Evolutionary conservation across 2,329 filamentous ascomycete genomes (phyloP), one percentile per base, ranked within the genome.

Genomic region (Penicillium sp.): DNA sequence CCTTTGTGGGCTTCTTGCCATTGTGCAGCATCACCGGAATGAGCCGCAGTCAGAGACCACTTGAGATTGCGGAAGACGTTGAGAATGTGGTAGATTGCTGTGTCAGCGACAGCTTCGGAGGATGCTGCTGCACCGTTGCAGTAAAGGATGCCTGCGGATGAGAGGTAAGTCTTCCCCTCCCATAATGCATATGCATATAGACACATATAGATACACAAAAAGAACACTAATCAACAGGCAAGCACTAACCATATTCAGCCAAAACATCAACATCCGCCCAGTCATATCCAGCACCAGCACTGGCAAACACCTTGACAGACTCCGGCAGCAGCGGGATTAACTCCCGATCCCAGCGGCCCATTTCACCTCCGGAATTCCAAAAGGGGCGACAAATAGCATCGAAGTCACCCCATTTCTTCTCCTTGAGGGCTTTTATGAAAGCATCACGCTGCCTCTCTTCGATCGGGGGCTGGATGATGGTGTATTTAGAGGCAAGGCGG

Each of bases 251-350:
- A n/a, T 47, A 18, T 23, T 53, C 45, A 21, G 57, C 79, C 52
- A 84, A 71, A 0, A 71, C 67, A 38, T 78, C 71, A 0, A 81
- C 83, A 61, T 88, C 82, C 0, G 82, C 84, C 84, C 84, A 87
- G 69, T 88, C 84, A 65, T 84, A 88, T 18, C 85, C 80, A 4
- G 85, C 84, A 16, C 85, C 85, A 5, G 85, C 85, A 54, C 81
- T 83, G 45, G 85, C 83, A 71, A 85, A 87, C 28, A 88, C 81
- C 60, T 77, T 78, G 61, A 84, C 81, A 24, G 76, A 80, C 1
- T 67, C 43, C 0, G 85, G 85, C 4, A 88, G 70, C 20, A 83
- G 68, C 1, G 66, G 64, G 38, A 88, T 81, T 18, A 88, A 68
- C 64, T 87, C 83, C 20, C 73, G 66, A 62, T 88, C 81, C 84